Conservation (phyloP, 2,329 filamentous ascomycete species). For the Microcyclospora tardicrescens region DNA sequence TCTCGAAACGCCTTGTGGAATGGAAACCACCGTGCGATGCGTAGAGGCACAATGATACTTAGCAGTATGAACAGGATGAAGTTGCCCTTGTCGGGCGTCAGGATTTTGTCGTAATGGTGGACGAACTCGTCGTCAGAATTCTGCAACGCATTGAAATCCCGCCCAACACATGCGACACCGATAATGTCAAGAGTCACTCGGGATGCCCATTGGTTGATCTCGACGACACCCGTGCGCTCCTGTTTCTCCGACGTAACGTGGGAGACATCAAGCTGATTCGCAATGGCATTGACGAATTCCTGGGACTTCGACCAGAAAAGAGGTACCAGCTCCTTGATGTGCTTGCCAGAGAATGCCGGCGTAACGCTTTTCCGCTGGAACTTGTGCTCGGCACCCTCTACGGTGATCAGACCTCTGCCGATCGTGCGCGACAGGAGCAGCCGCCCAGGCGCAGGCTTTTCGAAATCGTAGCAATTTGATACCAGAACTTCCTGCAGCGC, state of each 20-base stretch:
- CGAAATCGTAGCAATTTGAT: conserved; percentile 38
- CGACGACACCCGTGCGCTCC: conserved; percentile 13
- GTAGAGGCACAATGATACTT: neutral
- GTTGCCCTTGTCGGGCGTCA: conserved; percentile 33
- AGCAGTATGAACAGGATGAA: conserved; percentile 1
- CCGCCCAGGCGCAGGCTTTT: conserved; percentile 31
- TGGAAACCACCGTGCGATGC: conserved; percentile 1
- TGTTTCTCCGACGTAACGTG: conserved; percentile 8
- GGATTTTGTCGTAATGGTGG: conserved; percentile 25
- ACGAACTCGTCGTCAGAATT: conserved; percentile 28
- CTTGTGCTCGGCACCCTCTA: conserved; percentile 36
- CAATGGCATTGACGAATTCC: conserved; percentile 54
- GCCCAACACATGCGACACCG: conserved; percentile 28
- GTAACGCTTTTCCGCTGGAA: conserved; percentile 56
- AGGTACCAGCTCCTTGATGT: conserved; percentile 70
- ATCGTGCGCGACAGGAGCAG: conserved; percentile 34
- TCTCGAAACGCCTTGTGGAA: conserved; percentile 11
- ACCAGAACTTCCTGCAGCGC: conserved; percentile 38
- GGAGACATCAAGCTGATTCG: conserved; percentile 26
- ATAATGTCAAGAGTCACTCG: conserved; percentile 32
- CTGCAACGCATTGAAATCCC: conserved; percentile 27
- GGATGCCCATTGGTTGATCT: conserved; percentile 28
- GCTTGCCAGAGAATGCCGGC: conserved; percentile 72
- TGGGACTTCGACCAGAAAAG: conserved; percentile 65
- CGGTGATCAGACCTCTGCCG: conserved; percentile 36